Conservation (phyloP, 495 filamentous ascomycete species). For the Oidiodendron maius region DNA sequence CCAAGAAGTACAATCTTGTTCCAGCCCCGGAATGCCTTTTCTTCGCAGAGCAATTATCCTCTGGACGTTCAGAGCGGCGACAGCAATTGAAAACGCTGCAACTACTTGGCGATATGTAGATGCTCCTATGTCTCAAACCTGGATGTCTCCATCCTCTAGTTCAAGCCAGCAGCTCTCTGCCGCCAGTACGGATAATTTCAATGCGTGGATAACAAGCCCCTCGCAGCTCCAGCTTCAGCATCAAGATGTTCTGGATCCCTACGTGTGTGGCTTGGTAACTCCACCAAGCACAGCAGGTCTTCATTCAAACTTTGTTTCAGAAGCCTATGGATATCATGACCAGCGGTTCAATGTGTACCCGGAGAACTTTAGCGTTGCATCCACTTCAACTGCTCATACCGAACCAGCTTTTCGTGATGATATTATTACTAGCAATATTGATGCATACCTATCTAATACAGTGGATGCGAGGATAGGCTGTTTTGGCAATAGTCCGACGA, state of each 20-base stretch:
- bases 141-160: slow-evolving; percentile 38
- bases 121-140: slow-evolving; percentile 22
- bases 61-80: slow-evolving; percentile 20
- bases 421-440: slow-evolving; percentile 5
- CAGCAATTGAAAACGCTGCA: slow-evolving; percentile 4
- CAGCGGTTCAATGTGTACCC: slow-evolving; percentile 7
- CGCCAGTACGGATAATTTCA: slow-evolving; percentile 39
- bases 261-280: slow-evolving; percentile 31
- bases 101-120: slow-evolving; percentile 22
- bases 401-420: slow-evolving; percentile 13
- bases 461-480: slow-evolving; percentile 2
- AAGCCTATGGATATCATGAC: slow-evolving; percentile 1
- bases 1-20: slow-evolving; percentile 18
- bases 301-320: slow-evolving; percentile 25
- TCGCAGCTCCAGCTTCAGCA: slow-evolving; percentile 20
- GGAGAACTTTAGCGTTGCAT: slow-evolving; percentile 14
- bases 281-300: slow-evolving; percentile 29
- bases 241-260: slow-evolving; percentile 26
- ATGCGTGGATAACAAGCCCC: slow-evolving; percentile 19
- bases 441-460: slow-evolving; percentile 9
- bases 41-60: slow-evolving; percentile 17
- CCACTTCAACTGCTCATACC: slow-evolving; percentile 9
- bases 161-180: slow-evolving; percentile 36
- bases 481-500: neutral
- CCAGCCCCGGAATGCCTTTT: slow-evolving; percentile 4